phyloP scores from a whole-genome alignment of 169 alveolate species.

The Plasmodium billcollinsi region DNA sequence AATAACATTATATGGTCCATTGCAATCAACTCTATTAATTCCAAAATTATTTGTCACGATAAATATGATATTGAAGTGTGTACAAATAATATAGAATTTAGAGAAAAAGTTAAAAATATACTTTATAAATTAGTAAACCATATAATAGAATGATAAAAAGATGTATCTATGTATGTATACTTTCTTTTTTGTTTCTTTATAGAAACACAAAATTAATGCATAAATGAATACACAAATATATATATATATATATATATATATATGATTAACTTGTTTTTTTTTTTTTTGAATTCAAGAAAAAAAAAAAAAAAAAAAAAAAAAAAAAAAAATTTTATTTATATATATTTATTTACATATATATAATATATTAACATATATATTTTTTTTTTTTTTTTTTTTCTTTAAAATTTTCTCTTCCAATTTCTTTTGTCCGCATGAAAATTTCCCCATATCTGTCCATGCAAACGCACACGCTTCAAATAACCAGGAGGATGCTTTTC shows the following conservation, averaged over 20 bases:
- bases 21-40: slow-evolving; percentile 39
- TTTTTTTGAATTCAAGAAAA: background rate
- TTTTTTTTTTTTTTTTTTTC: background rate
- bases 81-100: slow-evolving; percentile 10
- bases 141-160: background rate
- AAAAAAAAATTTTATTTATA: background rate
- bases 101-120: slow-evolving; percentile 43
- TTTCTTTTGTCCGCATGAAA: slow-evolving; percentile 65
- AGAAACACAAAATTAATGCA: background rate
- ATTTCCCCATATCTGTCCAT: slow-evolving; percentile 75
- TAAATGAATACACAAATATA: background rate
- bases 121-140: background rate
- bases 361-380: background rate
- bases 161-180: background rate
- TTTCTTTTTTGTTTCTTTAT: background rate
- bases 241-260: background rate
- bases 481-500: slow-evolving; percentile 74
- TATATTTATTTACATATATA: background rate
- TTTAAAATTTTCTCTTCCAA: slow-evolving; percentile 72
- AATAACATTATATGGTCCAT: slow-evolving; percentile 34
- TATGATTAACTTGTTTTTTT: too few relatives aligned
- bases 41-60: slow-evolving; percentile 29
- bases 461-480: slow-evolving; percentile 61
- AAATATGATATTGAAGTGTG: slow-evolving; percentile 65
- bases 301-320: slow-evolving; percentile 15